Base-by-base conservation (phyloP, 2,329 filamentous ascomycete genomes). In the Cladobotryum mycophilum region DNA sequence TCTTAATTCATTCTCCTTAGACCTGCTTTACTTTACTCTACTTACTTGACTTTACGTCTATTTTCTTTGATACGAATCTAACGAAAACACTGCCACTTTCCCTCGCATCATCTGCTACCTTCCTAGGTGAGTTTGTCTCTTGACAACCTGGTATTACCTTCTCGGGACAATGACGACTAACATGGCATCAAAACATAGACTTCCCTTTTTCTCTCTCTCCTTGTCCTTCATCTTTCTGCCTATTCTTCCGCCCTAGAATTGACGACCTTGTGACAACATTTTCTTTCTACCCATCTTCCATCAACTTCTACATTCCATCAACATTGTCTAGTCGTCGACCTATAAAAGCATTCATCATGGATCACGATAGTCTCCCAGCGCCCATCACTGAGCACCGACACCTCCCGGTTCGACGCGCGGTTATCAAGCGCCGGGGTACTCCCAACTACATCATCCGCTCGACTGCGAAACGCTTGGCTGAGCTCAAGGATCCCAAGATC, bases 381-480 rank as follows among this genome's bases (percentile, higher is more conserved):
- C 25, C 47, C n/a, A 42, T 44, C 40, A 18, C 35, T 37, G 45
- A 53, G 47, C 42, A 33, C n/a, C 45, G 45, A 41, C 48, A 53
- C 22, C 9, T 45, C 33, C 53, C 41, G 17, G 41, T 47, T 52
- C 54, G 52, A 41, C 55, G 50, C 41, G 45, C 43, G 9, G 45
- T 51, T 20, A 25, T 52, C 22, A 45, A 43, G 9, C 55, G 58
- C 14, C 60, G 55, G 18, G 58, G 60, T 5, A 52, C 53, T 41
- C 59, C 56, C 47, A 65, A 62, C 47, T 60, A 67, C 49, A 56
- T 65, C 30, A 54, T 67, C 49, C 66, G 65, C 48, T 62, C 60
- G 42, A 59, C 60, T 5, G 49, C 49, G 41, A 52, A 52, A 35
- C 52, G 52, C 37, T 20, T 54, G 41, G 42, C 44, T 20, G 45